phyloP scores from a whole-genome alignment of 2,329 filamentous ascomycete genomes.

The Endocalyx cinctus region DNA sequence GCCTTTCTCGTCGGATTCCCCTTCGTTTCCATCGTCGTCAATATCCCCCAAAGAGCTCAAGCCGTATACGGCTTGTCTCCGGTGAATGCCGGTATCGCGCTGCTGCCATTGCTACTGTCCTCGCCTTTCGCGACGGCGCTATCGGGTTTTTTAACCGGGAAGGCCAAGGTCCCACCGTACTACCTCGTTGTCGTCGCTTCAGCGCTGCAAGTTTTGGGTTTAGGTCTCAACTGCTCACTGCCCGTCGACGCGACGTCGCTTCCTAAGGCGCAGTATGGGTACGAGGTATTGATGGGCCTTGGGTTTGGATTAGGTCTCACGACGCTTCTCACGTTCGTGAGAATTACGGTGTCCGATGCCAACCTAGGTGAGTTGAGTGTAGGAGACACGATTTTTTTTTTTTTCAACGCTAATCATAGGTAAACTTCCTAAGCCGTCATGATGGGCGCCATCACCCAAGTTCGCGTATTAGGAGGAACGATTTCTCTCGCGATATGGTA shows the following conservation, averaged over 20 bases:
- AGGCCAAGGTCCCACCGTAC: conserved; percentile 23
- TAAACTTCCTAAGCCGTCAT: conserved; percentile 21
- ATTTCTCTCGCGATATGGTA: conserved; percentile 32
- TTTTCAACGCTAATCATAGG: conserved; percentile 1
- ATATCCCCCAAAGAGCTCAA: conserved; percentile 32
- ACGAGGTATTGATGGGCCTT: conserved; percentile 31
- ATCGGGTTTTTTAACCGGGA: conserved; percentile 24
- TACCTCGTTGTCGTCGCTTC: conserved; percentile 25
- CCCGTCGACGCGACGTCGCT: conserved; percentile 25
- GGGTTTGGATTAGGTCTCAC: conserved; percentile 31
- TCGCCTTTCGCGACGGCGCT: conserved; percentile 27
- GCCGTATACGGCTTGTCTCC: conserved; percentile 26
- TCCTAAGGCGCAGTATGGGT: conserved; percentile 24
- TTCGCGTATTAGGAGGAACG: conserved; percentile 33
- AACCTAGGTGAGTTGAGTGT: conserved; percentile 25
- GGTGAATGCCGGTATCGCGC: conserved; percentile 26
- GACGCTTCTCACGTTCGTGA: conserved; percentile 27
- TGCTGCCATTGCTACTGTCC: conserved; percentile 29
- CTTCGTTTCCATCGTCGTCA: conserved; percentile 31
- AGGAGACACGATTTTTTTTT: conserved; percentile 1
- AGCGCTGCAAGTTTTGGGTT: conserved; percentile 27
- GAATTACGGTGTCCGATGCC: conserved; percentile 23
- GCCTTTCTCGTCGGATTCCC: conserved; percentile 28
- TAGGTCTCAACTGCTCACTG: no score
- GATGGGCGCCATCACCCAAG: conserved; percentile 32